These are phyloP conservation scores for Hypoxylon cercidicola DNA, from an alignment of 495 filamentous ascomycete species.

Conservation along the genomic window DNA sequence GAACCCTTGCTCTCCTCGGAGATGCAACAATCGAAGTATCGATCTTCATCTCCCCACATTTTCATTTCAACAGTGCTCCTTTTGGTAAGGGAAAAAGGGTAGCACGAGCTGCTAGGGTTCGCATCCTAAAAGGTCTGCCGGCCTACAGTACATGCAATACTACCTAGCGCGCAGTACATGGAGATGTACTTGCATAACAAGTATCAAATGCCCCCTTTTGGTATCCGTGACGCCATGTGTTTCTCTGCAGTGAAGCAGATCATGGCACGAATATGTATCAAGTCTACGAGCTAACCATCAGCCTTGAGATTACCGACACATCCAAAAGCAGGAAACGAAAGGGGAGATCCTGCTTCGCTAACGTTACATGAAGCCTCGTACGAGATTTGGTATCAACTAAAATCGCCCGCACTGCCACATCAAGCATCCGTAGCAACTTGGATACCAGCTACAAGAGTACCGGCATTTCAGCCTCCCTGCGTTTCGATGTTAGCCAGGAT, in stretches of 20 bases:
- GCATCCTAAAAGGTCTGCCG: conserved; percentile 36
- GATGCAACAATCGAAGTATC: conserved; percentile 45
- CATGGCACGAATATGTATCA: conserved; percentile 1
- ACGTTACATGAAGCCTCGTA: too few species aligned
- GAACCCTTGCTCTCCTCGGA: conserved; percentile 45
- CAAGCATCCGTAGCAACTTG: too few species aligned
- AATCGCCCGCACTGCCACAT: too few species aligned
- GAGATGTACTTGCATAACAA: conserved; percentile 20
- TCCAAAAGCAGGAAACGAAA: too few species aligned
- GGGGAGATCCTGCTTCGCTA: too few species aligned
- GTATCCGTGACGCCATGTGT: conserved; percentile 19
- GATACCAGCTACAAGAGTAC: conserved; percentile 1
- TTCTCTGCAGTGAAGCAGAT: conserved; percentile 10
- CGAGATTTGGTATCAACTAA: too few species aligned
- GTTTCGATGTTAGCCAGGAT: conserved; percentile 12
- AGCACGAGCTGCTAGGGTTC: conserved; percentile 14
- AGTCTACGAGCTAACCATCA: conserved; percentile 1
- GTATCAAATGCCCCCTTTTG: conserved; percentile 4
- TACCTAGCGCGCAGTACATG: conserved; percentile 10
- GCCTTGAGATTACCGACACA: background rate
- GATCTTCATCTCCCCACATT: conserved; percentile 40
- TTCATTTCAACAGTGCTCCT: conserved; percentile 15
- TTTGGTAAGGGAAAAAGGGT: conserved; percentile 16
- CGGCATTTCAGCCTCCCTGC: conserved; percentile 11
- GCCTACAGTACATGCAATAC: conserved; percentile 24